A percentile compares a stretch with the other conserved stretches of the same genome.
These are phyloP conservation scores for Pilaira anomala DNA, from an alignment of 192 early-diverging fungal genomes.

Conservation along the genomic window DNA sequence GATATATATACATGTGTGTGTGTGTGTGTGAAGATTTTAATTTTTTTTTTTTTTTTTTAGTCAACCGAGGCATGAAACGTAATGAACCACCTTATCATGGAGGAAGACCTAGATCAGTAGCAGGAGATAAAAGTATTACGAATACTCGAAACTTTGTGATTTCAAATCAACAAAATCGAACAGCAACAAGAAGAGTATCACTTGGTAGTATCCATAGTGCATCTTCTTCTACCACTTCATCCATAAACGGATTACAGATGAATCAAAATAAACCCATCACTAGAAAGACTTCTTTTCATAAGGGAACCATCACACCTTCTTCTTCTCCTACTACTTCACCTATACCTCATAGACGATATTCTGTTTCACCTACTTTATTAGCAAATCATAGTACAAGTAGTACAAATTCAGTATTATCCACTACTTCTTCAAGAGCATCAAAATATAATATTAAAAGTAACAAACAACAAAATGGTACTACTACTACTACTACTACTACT, in stretches of 20 bases:
- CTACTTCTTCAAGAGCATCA: constrained; percentile 2
- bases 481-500: too few species aligned
- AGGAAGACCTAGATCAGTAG: not conserved
- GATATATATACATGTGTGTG: not conserved
- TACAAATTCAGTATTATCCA: not conserved
- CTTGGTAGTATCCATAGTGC: not conserved
- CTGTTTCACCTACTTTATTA: constrained; percentile 6
- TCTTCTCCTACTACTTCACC: not conserved
- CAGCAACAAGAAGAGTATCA: not conserved
- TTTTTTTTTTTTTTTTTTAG: not conserved
- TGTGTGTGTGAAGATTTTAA: not conserved
- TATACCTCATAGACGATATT: constrained; percentile 5
- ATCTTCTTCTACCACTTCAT: not conserved
- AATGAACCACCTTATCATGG: not conserved
- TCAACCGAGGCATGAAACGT: not conserved
- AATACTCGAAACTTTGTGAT: not conserved
- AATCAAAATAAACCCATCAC: not conserved
- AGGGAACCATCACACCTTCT: not conserved
- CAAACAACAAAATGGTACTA: not conserved
- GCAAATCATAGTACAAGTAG: not conserved
- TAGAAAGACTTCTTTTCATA: too few species aligned
- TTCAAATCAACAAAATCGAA: not conserved
- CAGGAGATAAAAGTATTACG: not conserved
- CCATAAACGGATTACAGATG: not conserved
- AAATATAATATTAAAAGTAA: constrained; percentile 8